Conservation (phyloP, 257 asterid species). For the Paraleonurus japonicus region DNA sequence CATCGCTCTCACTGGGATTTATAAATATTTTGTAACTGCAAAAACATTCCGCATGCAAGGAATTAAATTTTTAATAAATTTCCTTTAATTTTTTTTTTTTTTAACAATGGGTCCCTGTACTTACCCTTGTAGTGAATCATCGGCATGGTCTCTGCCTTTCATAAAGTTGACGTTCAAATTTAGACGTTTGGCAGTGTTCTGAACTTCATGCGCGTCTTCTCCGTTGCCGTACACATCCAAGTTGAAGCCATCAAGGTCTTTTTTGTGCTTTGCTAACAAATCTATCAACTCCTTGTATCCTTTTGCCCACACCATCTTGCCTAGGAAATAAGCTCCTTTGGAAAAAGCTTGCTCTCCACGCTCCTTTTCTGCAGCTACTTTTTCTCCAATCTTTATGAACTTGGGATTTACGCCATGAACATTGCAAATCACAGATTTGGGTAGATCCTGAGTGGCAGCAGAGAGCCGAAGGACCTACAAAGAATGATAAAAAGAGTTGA, state of each 20-base stretch:
- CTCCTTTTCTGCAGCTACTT: constrained; percentile 79
- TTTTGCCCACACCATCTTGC: constrained; percentile 99
- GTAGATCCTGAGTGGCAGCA: constrained; percentile 96
- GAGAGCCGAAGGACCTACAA: constrained; percentile 91
- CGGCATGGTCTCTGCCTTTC: constrained; percentile 98
- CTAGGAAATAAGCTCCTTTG: constrained; percentile 94
- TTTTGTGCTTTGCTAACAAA: constrained; percentile 71
- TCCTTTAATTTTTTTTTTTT: neutral
- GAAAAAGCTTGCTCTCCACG: constrained; percentile 74
- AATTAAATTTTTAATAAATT: neutral
- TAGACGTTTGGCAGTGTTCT: constrained; percentile 75
- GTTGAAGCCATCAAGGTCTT: constrained; percentile 80
- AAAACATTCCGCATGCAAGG: constrained; percentile 10
- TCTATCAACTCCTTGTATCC: constrained; percentile 94
- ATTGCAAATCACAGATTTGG: constrained; percentile 81
- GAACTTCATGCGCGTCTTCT: constrained; percentile 95
- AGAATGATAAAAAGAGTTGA: constrained; percentile 12
- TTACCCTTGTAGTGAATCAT: constrained; percentile 92
- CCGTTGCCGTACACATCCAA: constrained; percentile 95
- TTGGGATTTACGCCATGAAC: constrained; percentile 97
- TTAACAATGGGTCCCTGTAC: neutral
- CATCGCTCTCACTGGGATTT: constrained; percentile 97
- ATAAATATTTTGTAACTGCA: constrained; percentile 92
- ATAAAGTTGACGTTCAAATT: constrained; percentile 78
- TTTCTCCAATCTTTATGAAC: constrained; percentile 84